Conservation (phyloP, 2,329 filamentous ascomycete genomes). For the Penicillium crustosum region DNA sequence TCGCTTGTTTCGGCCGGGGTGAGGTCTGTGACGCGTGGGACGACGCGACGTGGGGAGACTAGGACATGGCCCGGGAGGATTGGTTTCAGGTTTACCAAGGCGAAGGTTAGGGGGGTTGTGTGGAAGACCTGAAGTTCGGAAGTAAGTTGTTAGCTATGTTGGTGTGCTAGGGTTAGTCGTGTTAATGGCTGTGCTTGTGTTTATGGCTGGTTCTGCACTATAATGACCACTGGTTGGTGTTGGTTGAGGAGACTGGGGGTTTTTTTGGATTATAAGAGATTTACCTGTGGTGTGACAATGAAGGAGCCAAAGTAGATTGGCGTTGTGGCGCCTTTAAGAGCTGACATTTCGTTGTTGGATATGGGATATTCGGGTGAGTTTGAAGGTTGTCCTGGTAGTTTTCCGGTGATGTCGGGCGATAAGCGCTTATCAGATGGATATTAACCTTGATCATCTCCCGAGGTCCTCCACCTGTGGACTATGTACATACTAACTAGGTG, state of each 20-base stretch:
- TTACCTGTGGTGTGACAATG: conserved; percentile 71
- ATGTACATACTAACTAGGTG: neutral
- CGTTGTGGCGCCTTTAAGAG: conserved; percentile 30
- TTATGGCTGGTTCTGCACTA: neutral
- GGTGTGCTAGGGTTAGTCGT: neutral
- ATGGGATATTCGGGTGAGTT: neutral
- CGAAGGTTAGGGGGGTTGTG: conserved; percentile 74
- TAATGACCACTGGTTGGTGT: neutral
- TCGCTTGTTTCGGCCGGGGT: conserved; percentile 72
- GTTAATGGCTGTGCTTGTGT: conserved; percentile 1
- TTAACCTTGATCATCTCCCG: neutral
- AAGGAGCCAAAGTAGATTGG: conserved; percentile 71
- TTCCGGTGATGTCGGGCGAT: conserved; percentile 6
- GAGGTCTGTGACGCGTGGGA: conserved; percentile 74
- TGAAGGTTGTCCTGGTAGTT: neutral
- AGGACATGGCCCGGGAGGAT: conserved; percentile 91
- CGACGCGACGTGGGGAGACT: conserved; percentile 70
- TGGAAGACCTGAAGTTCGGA: conserved; percentile 73
- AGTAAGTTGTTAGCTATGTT: conserved; percentile 1
- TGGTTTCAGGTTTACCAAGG: conserved; percentile 92
- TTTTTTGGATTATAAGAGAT: neutral
- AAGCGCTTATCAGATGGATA: conserved; percentile 6
- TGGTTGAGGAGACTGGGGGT: neutral
- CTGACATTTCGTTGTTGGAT: conserved; percentile 24
- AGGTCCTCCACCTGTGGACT: no score